Base-by-base conservation (phyloP, 176 grass and related monocot species). In the Echinochloa phyllopogon region DNA sequence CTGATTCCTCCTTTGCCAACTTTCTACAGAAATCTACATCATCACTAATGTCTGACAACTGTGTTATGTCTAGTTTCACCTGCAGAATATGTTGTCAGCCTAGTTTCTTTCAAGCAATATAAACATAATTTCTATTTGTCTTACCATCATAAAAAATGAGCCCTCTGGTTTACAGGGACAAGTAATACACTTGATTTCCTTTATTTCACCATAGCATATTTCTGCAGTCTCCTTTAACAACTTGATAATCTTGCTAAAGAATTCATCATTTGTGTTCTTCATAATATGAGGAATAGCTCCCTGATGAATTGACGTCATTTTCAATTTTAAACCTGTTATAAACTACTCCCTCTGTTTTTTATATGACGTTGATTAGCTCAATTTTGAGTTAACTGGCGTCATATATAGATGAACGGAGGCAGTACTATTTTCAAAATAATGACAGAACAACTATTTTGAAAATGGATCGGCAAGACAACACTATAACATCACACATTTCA, bases 131-230 rank as follows among this genome's bases (percentile, higher is more conserved):
- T 62, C 6, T 49, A 39, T 56, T 74, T 73, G 24, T 37, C 87
- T 90, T 71, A 95, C 93, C 93, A 92, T 85, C 70, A 88, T 72
- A 89, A 90, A 95, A 91, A 95, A 92, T 23, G 88, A 90, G 4
- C 87, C 93, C 75, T 95, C 93, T 49, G 90, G 93, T 75, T 89
- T 95, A 61, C 85, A 49, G 21, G 90, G 90, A 48, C 93, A 95
- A 40, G 85, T 84, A 71, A 95, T 88, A 60, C 87, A 92, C 14
- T 82, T 83, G 43, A 92, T 90, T 74, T 92, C 93, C 2, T 88
- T 82, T 67, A 92, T 86, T 77, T 84, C 82, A 55, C 73, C 53
- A 41, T 81, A 95, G 45, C 93, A 95, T 86, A 88, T 88, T 20
- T 90, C 93, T 82, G 93, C 74, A 48, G 73, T 76, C 80, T 90